Base-by-base conservation (phyloP, 352 stramenopile species). In the Pythium brachiatum region DNA sequence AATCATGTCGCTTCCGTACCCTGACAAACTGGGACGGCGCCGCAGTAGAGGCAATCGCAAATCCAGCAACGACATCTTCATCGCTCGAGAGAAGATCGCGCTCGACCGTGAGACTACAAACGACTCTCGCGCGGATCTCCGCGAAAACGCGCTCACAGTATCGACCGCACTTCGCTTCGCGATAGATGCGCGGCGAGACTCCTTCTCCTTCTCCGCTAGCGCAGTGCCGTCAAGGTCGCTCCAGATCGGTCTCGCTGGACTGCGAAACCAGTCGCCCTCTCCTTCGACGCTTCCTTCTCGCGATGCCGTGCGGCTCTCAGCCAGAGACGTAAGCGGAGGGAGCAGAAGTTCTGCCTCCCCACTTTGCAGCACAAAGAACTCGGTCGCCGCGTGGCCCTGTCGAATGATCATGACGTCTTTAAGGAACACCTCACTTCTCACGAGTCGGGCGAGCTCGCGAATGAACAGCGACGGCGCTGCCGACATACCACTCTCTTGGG, bases 341-440 rank as follows among this genome's bases (percentile, higher is more conserved):
- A 88, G 58, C 12, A 89, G 54, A 18, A 83, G 67, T 46, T 90
- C 81, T 2, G 76, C 71, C 23, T 83, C 76, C 1, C 81, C 81
- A 26, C 69, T 82, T n/a, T 89, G 74, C 6, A 88, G 69, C 4
- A 90, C 73, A 27, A 84, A 90, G 27, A 89, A 76, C 29, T 88
- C 77, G 8, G 44, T 75, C 0, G 77, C 79, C 31, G 83, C 52
- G 41, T 83, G 78, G 0, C 80, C 81, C 50, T 80, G 72, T n/a
- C 76, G 74, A 11, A 85, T 68, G 5, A 90, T 67, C 9, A 82
- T 75, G 26, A 88, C 73, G 20, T 79, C 74, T 1, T 79, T 75
- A 2, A 90, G 56, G 25, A 89, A 89, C 34, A 89, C 79, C 43
- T 90, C 76, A 32, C 75, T 81, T 2, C 74, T 74, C 44, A 77